Percentiles rank a stretch among this genome's conserved stretches.
Evolutionary conservation across 768 basidiomycete species (phyloP).

Genomic region (Xerocomellus chrysenteron): DNA sequence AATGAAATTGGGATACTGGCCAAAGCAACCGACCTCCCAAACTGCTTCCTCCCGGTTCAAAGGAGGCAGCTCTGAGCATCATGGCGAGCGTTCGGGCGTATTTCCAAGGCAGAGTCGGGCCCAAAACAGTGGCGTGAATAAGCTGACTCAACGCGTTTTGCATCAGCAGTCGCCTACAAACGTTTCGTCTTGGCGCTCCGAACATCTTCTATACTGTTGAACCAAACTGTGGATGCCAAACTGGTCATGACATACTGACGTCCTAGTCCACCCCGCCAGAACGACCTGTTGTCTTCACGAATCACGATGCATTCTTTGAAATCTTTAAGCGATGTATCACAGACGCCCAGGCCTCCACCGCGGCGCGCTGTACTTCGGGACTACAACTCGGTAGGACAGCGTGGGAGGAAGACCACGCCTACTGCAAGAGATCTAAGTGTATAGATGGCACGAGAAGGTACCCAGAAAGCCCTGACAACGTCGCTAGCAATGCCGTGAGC

Average conservation of each 20-base stretch:
- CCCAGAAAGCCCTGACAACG: constrained; percentile 68
- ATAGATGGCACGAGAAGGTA: constrained; percentile 69
- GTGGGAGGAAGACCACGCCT: constrained; percentile 59
- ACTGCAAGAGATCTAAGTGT: constrained; percentile 47
- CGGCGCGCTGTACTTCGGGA: constrained; percentile 68
- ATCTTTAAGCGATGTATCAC: constrained; percentile 71
- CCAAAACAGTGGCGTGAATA: not conserved
- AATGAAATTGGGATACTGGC: constrained; percentile 29
- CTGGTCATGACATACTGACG: too few relatives aligned
- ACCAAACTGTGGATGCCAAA: too few relatives aligned
- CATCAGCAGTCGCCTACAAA: constrained; percentile 44
- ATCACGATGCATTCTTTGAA: constrained; percentile 14
- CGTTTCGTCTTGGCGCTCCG: too few relatives aligned
- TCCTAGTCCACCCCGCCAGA: too few relatives aligned
- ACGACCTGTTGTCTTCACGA: too few relatives aligned
- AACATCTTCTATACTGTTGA: too few relatives aligned
- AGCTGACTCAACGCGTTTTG: not conserved
- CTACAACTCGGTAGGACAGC: constrained; percentile 55
- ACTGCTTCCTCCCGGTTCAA: constrained; percentile 49
- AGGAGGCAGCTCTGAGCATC: constrained; percentile 57
- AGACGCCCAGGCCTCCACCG: constrained; percentile 87
- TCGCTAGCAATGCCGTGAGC: constrained; percentile 63
- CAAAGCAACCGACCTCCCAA: constrained; percentile 41
- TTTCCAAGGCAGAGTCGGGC: constrained; percentile 58
- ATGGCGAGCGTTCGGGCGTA: constrained; percentile 75